These are phyloP conservation scores for Mrakia gelida DNA, from an alignment of 768 basidiomycete genomes.

Conservation along the genomic window DNA sequence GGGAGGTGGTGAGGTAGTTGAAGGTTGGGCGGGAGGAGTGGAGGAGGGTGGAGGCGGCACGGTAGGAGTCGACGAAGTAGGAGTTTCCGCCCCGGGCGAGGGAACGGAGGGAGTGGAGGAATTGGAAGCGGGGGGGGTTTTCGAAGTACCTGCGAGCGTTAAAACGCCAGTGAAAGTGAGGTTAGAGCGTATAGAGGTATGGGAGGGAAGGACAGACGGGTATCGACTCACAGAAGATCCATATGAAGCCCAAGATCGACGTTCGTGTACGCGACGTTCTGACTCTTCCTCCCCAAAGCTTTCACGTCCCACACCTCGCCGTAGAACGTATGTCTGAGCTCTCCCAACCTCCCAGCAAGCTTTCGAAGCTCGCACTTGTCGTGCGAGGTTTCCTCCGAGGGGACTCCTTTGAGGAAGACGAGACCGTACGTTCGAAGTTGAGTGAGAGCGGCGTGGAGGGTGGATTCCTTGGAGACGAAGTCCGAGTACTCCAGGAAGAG, in stretches of 20 bases:
- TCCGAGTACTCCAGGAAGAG: slow-evolving; percentile 57
- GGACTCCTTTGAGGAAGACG: slow-evolving; percentile 67
- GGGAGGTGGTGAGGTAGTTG: slow-evolving; percentile 56
- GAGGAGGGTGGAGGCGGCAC: slow-evolving; percentile 58
- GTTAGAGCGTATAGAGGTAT: too few relatives aligned
- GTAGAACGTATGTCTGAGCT: slow-evolving; percentile 82
- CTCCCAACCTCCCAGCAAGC: slow-evolving; percentile 66
- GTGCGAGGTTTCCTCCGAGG: slow-evolving; percentile 58
- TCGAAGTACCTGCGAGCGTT: slow-evolving; percentile 95
- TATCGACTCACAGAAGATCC: slow-evolving; percentile 82
- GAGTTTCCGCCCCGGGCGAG: slow-evolving; percentile 70
- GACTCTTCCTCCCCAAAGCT: slow-evolving; percentile 60
- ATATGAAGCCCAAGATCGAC: slow-evolving; percentile 82
- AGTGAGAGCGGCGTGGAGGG: slow-evolving; percentile 58
- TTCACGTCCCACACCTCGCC: slow-evolving; percentile 84
- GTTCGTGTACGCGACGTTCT: slow-evolving; percentile 93
- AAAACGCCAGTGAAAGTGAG: too few relatives aligned
- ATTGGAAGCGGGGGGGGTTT: slow-evolving; percentile 84
- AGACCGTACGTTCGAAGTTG: slow-evolving; percentile 71
- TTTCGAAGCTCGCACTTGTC: slow-evolving; percentile 61
- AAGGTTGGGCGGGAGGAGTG: slow-evolving; percentile 54
- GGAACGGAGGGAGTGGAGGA: slow-evolving; percentile 84
- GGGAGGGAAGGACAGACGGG: too few relatives aligned
- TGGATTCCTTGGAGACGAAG: slow-evolving; percentile 49
- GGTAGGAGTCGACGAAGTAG: slow-evolving; percentile 76